Evolutionary conservation across 331 rosid species (phyloP).

Genomic region (Acacia pycnantha): DNA sequence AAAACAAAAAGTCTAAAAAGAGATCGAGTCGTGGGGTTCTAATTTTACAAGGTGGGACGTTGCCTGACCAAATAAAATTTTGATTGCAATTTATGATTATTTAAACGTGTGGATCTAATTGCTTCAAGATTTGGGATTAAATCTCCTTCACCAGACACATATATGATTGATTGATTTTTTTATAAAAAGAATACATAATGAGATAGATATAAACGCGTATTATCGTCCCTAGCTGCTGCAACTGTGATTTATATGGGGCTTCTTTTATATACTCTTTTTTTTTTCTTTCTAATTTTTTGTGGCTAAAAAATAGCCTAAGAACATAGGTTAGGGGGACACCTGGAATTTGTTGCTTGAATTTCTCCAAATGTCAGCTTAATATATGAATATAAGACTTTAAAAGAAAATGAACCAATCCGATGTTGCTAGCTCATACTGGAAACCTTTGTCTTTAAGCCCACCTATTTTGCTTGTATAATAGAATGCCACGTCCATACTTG

Average conservation of each 20-base stretch:
- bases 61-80: constrained; percentile 21
- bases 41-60: constrained; percentile 12
- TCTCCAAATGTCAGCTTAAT: neutral
- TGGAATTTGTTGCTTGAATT: constrained; percentile 28
- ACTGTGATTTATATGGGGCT: neutral
- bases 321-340: neutral
- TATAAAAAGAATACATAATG: neutral
- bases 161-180: constrained; percentile 19
- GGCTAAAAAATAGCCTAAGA: constrained; percentile 13
- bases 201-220: neutral
- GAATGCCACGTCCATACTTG: constrained; percentile 22
- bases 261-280: neutral
- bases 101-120: constrained; percentile 22
- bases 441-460: neutral
- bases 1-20: constrained; percentile 1
- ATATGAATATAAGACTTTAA: neutral
- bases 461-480: neutral
- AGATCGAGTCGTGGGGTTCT: constrained; percentile 13
- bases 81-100: constrained; percentile 12
- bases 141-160: constrained; percentile 18
- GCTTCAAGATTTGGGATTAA: neutral
- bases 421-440: constrained; percentile 10
- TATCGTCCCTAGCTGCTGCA: neutral
- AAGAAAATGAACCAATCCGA: constrained; percentile 27
- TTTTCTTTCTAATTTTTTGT: neutral